Evolutionary conservation across 2,329 filamentous ascomycete genomes (phyloP).

Genomic region (Fusarium coicis): DNA sequence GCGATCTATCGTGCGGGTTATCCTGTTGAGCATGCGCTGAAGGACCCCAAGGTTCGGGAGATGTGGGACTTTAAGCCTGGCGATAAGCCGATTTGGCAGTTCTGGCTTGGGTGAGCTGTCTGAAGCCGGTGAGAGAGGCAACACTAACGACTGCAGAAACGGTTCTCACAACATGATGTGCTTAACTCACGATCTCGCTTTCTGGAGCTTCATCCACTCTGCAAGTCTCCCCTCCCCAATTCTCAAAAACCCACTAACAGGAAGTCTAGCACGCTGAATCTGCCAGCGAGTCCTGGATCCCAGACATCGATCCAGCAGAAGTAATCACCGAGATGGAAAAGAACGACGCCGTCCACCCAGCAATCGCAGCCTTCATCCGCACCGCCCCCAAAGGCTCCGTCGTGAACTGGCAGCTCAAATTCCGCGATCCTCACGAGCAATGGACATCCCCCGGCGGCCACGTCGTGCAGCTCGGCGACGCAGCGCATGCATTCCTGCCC

Average conservation of each 20-base stretch:
- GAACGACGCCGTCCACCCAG: conserved; percentile 24
- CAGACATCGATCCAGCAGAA: conserved; percentile 22
- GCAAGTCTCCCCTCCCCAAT: not conserved
- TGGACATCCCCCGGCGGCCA: conserved; percentile 29
- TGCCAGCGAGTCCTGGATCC: conserved; percentile 27
- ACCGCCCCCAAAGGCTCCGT: conserved; percentile 31
- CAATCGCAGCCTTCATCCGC: conserved; percentile 21
- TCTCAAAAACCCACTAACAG: too few species aligned
- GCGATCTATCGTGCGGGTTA: conserved; percentile 26
- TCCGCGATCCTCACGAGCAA: conserved; percentile 30
- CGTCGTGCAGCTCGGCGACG: conserved; percentile 27
- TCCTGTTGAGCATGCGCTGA: conserved; percentile 22
- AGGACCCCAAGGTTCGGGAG: conserved; percentile 18
- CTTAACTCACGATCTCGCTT: conserved; percentile 16
- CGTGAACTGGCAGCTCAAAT: conserved; percentile 33
- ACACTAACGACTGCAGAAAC: not conserved
- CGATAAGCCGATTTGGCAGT: conserved; percentile 21
- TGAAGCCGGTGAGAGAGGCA: accelerated
- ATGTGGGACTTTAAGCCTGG: conserved; percentile 31
- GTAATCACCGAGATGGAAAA: conserved; percentile 29
- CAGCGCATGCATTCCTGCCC: conserved; percentile 24
- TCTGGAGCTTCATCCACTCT: conserved; percentile 33
- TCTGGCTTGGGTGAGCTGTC: conserved; percentile 20
- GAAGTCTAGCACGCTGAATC: conserved; percentile 15
- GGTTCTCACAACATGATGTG: conserved; percentile 30